Percentiles rank a stretch among this genome's conserved stretches.
Evolutionary conservation across 2,329 filamentous ascomycete genomes (phyloP).

Genomic region (Penicillium sp.): DNA sequence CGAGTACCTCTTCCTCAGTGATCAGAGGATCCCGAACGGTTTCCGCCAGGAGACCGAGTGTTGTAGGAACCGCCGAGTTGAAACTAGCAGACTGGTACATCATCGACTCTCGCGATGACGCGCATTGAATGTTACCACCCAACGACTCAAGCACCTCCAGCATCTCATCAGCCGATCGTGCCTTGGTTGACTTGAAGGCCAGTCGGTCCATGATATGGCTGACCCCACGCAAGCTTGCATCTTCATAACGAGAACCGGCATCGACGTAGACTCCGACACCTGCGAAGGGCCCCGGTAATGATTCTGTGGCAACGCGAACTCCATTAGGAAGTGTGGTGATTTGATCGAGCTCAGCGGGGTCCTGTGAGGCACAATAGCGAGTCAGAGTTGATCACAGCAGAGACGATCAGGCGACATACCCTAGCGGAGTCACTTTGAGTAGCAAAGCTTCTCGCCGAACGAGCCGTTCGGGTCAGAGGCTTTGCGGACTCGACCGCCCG

Average conservation of each 20-base stretch:
- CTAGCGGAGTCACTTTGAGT: slow-evolving; percentile 36
- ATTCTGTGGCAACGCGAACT: slow-evolving; percentile 90
- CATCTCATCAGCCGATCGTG: slow-evolving; percentile 76
- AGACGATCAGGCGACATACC: slow-evolving; percentile 25
- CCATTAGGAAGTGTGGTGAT: slow-evolving; percentile 91
- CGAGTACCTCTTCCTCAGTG: slow-evolving; percentile 79
- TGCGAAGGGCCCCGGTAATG: slow-evolving; percentile 88
- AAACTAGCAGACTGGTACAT: slow-evolving; percentile 99
- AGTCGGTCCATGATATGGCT: slow-evolving; percentile 95
- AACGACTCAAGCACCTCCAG: slow-evolving; percentile 82
- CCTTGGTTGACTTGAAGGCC: slow-evolving; percentile 84
- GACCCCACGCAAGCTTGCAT: slow-evolving; percentile 76
- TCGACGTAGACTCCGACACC: slow-evolving; percentile 96
- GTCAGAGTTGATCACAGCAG: slow-evolving; percentile 6
- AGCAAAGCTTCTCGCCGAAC: slow-evolving; percentile 36
- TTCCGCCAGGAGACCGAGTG: slow-evolving; percentile 82
- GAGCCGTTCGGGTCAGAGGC: slow-evolving; percentile 36
- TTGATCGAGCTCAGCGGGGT: slow-evolving; percentile 81
- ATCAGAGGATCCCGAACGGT: slow-evolving; percentile 85
- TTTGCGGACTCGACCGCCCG: slow-evolving; percentile 41
- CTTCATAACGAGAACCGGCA: slow-evolving; percentile 92
- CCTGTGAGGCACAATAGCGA: slow-evolving; percentile 47
- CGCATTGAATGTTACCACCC: slow-evolving; percentile 95
- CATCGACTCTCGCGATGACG: slow-evolving; percentile 88
- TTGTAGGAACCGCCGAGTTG: slow-evolving; percentile 83